phyloP scores from a whole-genome alignment of 768 basidiomycete species.

The Tricholoma matsutake region DNA sequence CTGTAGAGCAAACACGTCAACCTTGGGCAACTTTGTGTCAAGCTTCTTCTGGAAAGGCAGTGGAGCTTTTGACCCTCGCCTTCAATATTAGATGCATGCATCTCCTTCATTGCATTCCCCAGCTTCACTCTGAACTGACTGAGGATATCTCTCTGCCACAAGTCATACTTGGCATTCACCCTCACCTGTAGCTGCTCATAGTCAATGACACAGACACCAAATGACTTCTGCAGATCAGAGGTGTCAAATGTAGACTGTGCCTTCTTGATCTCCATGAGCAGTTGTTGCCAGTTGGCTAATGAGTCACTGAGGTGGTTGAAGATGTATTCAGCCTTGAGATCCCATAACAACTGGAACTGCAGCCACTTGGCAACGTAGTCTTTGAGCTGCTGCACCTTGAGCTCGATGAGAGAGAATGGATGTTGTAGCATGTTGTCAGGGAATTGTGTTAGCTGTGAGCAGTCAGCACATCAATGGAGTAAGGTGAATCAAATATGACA shows the following conservation, averaged over 20 bases:
- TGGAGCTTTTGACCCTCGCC: too few relatives aligned
- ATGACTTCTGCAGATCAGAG: slow-evolving; percentile 86
- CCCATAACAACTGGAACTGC: too few relatives aligned
- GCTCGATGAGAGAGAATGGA: too few relatives aligned
- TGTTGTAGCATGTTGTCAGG: too few relatives aligned
- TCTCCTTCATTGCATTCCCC: slow-evolving; percentile 95
- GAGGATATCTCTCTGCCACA: slow-evolving; percentile 97
- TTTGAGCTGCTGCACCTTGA: too few relatives aligned
- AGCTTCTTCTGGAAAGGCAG: too few relatives aligned
- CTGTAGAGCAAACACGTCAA: too few relatives aligned
- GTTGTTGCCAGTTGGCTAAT: slow-evolving; percentile 90
- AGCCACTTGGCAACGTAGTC: too few relatives aligned
- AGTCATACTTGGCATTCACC: slow-evolving; percentile 97
- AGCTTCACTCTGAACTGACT: slow-evolving; percentile 90
- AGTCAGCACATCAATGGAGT: too few relatives aligned
- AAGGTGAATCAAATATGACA: too few relatives aligned
- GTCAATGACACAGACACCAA: slow-evolving; percentile 92
- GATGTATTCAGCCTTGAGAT: slow-evolving; percentile 93
- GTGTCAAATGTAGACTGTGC: slow-evolving; percentile 96
- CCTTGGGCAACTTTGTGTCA: too few relatives aligned
- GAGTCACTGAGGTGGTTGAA: slow-evolving; percentile 95
- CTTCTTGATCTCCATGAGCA: slow-evolving; percentile 95
- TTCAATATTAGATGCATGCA: slow-evolving; percentile 91
- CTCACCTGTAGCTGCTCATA: slow-evolving; percentile 97
- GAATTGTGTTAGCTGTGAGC: too few relatives aligned